Evolutionary conservation across 192 early-diverging fungal genomes (phyloP).

Genomic region (Allomyces javanicus): DNA sequence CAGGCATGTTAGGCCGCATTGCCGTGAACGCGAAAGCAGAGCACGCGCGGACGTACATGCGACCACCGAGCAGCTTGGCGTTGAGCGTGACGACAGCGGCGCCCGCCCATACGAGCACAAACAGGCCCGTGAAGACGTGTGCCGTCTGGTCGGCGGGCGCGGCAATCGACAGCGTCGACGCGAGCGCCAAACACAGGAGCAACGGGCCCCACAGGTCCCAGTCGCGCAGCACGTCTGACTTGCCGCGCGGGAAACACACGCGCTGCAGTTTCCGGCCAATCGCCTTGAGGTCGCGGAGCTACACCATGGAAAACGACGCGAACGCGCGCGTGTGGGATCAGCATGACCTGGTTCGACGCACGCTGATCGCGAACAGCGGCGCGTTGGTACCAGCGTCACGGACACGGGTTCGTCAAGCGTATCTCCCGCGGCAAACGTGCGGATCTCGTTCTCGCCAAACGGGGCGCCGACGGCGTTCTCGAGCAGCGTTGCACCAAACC

Average conservation of each 20-base stretch:
- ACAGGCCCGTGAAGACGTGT: slow-evolving; percentile 72
- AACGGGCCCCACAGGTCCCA: slow-evolving; percentile 45
- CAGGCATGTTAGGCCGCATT: neutral
- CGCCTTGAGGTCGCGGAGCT: neutral
- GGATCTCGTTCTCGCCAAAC: neutral
- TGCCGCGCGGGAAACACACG: slow-evolving; percentile 1
- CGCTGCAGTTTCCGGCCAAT: slow-evolving; percentile 1
- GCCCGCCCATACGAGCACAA: slow-evolving; percentile 90
- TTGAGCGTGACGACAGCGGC: slow-evolving; percentile 86
- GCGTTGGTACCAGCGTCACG: neutral
- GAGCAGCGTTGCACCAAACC: neutral
- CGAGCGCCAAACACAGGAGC: slow-evolving; percentile 74
- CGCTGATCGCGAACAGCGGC: neutral
- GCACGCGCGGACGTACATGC: slow-evolving; percentile 36
- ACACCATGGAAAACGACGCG: too few relatives aligned
- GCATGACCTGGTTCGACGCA: neutral
- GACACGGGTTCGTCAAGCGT: slow-evolving; percentile 7
- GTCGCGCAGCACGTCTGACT: slow-evolving; percentile 4
- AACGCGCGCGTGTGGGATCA: too few relatives aligned
- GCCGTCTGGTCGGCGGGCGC: slow-evolving; percentile 64
- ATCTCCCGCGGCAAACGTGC: neutral
- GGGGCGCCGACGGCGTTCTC: neutral
- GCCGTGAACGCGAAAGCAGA: too few relatives aligned
- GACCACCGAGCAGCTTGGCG: slow-evolving; percentile 81
- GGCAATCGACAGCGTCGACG: slow-evolving; percentile 58